Evolutionary conservation across 2,329 filamentous ascomycete genomes (phyloP).

Genomic region (Ophiocordyceps camponoti-saundersi): DNA sequence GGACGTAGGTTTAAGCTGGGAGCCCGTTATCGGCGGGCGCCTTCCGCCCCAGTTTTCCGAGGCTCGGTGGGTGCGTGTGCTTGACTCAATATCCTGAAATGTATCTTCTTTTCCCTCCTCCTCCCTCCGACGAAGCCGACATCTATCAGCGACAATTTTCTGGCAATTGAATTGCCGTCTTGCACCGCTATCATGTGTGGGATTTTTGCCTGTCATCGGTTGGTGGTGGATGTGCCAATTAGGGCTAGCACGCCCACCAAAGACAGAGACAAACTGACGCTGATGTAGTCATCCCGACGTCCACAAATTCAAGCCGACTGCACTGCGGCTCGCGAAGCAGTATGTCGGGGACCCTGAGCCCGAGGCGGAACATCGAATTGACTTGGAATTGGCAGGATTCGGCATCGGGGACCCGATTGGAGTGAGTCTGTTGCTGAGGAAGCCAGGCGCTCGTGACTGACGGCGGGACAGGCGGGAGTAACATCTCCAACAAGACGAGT

Average conservation of each 20-base stretch:
- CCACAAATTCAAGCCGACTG: constrained; percentile 88
- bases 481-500: constrained; percentile 85
- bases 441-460: neutral
- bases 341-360: constrained; percentile 30
- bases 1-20: neutral
- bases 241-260: neutral
- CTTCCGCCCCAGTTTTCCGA: neutral
- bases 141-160: neutral
- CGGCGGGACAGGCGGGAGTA: constrained; percentile 54
- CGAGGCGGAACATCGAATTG: neutral
- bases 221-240: constrained; percentile 21
- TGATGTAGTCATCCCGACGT: constrained; percentile 64
- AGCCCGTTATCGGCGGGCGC: neutral
- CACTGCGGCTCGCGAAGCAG: constrained; percentile 87
- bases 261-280: constrained; percentile 2
- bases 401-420: constrained; percentile 97
- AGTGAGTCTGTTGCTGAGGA: constrained; percentile 42
- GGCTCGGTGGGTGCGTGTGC: neutral
- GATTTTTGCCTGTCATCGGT: constrained; percentile 92
- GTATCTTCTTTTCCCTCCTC: neutral
- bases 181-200: constrained; percentile 62
- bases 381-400: constrained; percentile 40
- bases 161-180: neutral
- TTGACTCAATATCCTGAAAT: neutral
- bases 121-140: neutral